Conservation (phyloP, 768 basidiomycete genomes). For the Cystofilobasidium macerans region DNA sequence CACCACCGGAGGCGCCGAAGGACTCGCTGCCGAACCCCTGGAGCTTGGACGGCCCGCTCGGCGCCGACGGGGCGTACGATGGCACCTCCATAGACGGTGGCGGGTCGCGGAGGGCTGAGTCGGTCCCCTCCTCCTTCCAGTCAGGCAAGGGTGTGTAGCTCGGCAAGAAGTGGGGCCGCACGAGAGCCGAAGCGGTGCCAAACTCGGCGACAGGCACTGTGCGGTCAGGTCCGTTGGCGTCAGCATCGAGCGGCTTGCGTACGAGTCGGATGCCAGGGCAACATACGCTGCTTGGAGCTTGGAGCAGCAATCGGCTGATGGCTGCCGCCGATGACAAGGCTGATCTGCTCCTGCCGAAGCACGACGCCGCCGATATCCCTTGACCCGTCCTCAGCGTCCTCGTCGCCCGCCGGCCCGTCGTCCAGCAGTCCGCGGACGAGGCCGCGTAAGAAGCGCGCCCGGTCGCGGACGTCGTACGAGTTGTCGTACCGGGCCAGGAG, state of each 20-base stretch:
- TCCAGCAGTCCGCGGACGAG: constrained; percentile 51
- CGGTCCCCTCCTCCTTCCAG: constrained; percentile 80
- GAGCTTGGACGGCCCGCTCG: constrained; percentile 33
- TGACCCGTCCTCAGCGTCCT: neutral
- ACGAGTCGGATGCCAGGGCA: neutral
- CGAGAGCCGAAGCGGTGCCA: constrained; percentile 16
- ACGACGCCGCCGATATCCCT: constrained; percentile 48
- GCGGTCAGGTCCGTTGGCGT: neutral
- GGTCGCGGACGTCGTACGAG: constrained; percentile 83
- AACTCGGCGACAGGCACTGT: neutral
- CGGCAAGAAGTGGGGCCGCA: constrained; percentile 41
- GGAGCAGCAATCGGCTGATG: constrained; percentile 39
- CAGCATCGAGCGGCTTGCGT: neutral
- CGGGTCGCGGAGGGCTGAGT: constrained; percentile 57
- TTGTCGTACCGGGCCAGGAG: constrained; percentile 75
- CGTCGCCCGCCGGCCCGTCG: constrained; percentile 5
- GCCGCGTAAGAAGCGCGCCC: constrained; percentile 64
- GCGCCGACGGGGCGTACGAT: constrained; percentile 47
- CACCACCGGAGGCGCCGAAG: no score
- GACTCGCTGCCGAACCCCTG: constrained; percentile 20
- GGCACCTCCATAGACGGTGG: neutral
- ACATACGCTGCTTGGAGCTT: neutral
- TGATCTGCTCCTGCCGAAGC: constrained; percentile 69
- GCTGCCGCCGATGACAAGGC: constrained; percentile 64
- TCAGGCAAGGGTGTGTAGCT: constrained; percentile 56